phyloP scores from a whole-genome alignment of 1,284 basidiomycete genomes.

The Tranzscheliella williamsii region DNA sequence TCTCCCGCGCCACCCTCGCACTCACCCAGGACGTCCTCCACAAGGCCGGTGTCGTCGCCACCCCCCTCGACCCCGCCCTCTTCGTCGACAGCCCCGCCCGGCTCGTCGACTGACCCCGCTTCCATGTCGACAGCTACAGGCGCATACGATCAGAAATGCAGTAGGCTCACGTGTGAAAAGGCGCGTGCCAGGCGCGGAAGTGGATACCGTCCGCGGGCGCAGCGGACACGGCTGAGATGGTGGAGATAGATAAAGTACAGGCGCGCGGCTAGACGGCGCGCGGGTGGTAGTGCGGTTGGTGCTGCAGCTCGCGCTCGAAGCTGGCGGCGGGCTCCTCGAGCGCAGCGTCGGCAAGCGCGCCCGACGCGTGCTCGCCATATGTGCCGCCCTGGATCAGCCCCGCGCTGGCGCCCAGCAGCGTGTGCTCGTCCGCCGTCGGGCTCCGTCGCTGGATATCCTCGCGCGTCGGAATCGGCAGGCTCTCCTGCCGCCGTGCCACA shows the following conservation, averaged over 20 bases:
- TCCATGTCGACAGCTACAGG: too few species aligned
- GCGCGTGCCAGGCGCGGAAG: too few species aligned
- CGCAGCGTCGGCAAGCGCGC: constrained; percentile 37
- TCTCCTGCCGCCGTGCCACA: constrained; percentile 20
- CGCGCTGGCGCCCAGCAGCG: constrained; percentile 38
- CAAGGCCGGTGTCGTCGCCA: constrained; percentile 47
- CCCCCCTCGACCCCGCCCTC: constrained; percentile 1
- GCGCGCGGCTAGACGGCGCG: too few species aligned
- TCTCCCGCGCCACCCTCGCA: constrained; percentile 26
- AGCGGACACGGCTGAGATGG: too few species aligned
- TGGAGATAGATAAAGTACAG: too few species aligned
- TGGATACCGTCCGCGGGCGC: too few species aligned
- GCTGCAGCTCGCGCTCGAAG: constrained; percentile 36
- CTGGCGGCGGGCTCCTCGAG: constrained; percentile 52
- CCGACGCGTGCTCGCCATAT: constrained; percentile 26
- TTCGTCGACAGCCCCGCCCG: constrained; percentile 15
- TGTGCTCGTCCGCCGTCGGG: constrained; percentile 26
- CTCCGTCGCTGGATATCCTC: constrained; percentile 48
- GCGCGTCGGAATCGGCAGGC: constrained; percentile 52
- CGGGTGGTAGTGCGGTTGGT: too few species aligned
- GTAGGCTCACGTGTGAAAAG: too few species aligned
- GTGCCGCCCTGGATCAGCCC: constrained; percentile 44
- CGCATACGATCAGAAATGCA: too few species aligned
- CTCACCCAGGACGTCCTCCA: constrained; percentile 40
- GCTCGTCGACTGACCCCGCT: constrained; percentile 16